Evolutionary conservation across 768 basidiomycete species (phyloP).

Genomic region (Pleurotus giganteus): DNA sequence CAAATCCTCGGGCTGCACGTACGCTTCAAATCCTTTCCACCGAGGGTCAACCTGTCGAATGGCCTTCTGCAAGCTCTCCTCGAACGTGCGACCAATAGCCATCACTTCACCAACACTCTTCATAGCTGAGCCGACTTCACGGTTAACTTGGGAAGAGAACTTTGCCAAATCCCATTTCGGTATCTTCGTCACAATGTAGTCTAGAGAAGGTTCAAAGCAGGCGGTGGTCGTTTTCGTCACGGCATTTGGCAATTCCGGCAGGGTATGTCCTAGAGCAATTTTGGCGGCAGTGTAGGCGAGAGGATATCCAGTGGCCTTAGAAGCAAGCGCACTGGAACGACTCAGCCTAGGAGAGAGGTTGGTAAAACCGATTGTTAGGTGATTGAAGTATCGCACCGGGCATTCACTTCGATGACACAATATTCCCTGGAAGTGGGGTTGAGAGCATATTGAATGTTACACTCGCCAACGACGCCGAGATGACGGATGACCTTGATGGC

Average conservation of each 20-base stretch:
- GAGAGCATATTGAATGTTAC: slow-evolving; percentile 97
- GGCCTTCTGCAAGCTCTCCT: slow-evolving; percentile 97
- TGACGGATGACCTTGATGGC: slow-evolving; percentile 95
- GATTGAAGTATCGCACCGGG: slow-evolving; percentile 54
- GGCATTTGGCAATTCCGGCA: slow-evolving; percentile 97
- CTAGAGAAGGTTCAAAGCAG: slow-evolving; percentile 97
- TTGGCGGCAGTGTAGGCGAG: slow-evolving; percentile 99
- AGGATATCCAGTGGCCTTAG: slow-evolving; percentile 98
- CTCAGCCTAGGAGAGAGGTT: slow-evolving; percentile 45
- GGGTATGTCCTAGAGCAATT: slow-evolving; percentile 95
- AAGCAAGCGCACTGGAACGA: slow-evolving; percentile 93
- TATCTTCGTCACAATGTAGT: slow-evolving; percentile 99
- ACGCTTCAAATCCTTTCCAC: slow-evolving; percentile 97
- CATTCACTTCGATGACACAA: slow-evolving; percentile 98
- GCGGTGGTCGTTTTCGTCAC: slow-evolving; percentile 99
- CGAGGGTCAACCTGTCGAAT: slow-evolving; percentile 96
- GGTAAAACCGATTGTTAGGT: slow-evolving; percentile 3
- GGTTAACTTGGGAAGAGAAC: slow-evolving; percentile 90
- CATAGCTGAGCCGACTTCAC: slow-evolving; percentile 96
- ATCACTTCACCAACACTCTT: slow-evolving; percentile 99
- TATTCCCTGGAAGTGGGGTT: slow-evolving; percentile 93
- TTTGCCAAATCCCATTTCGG: slow-evolving; percentile 99
- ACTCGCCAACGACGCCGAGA: slow-evolving; percentile 90
- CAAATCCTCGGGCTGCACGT: slow-evolving; percentile 82
- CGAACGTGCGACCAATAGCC: slow-evolving; percentile 99